phyloP scores from a whole-genome alignment of 2,329 filamentous ascomycete genomes.

The Aspergillus vadensis region DNA sequence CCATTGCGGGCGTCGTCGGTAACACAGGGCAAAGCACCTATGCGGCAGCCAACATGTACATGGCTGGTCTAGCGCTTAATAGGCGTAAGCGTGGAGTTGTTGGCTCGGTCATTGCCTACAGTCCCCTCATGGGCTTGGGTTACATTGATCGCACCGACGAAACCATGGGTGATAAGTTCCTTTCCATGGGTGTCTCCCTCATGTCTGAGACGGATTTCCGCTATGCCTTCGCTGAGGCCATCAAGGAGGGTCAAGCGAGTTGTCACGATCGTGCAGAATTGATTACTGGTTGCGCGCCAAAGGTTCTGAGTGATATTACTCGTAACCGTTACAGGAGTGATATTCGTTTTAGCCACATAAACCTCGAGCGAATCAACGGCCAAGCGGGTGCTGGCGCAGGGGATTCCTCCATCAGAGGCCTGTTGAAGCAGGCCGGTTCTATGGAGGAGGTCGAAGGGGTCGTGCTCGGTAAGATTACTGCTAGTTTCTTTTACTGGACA shows the following conservation, averaged over 20 bases:
- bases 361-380: neutral
- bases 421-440: neutral
- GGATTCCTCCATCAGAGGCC: neutral
- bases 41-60: constrained; percentile 49
- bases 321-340: neutral
- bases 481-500: neutral
- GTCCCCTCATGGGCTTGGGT: constrained; percentile 46
- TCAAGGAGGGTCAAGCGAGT: neutral
- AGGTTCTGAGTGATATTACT: neutral
- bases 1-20: constrained; percentile 27
- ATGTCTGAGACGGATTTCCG: constrained; percentile 13
- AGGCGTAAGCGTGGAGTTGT: constrained; percentile 42
- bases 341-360: neutral
- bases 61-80: constrained; percentile 41
- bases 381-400: neutral
- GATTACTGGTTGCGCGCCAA: neutral
- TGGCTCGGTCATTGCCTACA: constrained; percentile 44
- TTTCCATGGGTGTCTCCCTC: neutral
- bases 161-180: neutral
- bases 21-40: constrained; percentile 50
- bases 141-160: constrained; percentile 34
- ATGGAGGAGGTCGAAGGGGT: neutral
- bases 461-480: neutral
- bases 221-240: constrained; percentile 15
- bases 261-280: neutral